Conservation (phyloP, 2,329 filamentous ascomycete species). For the Byssochlamys sp. region DNA sequence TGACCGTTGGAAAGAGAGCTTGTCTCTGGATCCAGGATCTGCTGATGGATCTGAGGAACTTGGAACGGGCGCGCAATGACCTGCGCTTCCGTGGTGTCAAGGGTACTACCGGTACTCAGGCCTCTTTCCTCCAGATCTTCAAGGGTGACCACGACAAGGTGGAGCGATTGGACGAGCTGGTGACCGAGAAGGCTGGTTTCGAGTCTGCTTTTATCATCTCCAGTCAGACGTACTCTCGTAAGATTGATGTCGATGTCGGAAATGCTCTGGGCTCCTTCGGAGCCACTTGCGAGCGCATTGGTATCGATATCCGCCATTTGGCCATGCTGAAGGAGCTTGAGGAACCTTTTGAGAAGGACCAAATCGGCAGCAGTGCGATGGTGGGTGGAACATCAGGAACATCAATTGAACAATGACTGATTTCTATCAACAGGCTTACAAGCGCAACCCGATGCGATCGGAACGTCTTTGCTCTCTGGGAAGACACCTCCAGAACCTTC, state of each 20-base stretch:
- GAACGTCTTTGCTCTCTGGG: constrained; percentile 53
- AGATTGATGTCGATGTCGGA: constrained; percentile 70
- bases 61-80: constrained; percentile 59
- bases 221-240: constrained; percentile 67
- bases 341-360: constrained; percentile 69
- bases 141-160: constrained; percentile 51
- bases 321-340: constrained; percentile 73
- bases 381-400: constrained; percentile 10
- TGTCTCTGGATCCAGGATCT: constrained; percentile 61
- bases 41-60: constrained; percentile 62
- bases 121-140: constrained; percentile 65
- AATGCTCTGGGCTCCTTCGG: constrained; percentile 74
- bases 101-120: constrained; percentile 68
- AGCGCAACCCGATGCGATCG: constrained; percentile 49
- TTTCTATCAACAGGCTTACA: constrained; percentile 49
- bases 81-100: constrained; percentile 67
- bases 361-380: constrained; percentile 62
- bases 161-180: constrained; percentile 52
- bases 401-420: constrained; percentile 17
- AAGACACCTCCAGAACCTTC: constrained; percentile 46
- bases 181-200: constrained; percentile 59
- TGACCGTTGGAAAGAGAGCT: constrained; percentile 51
- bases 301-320: constrained; percentile 63
- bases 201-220: constrained; percentile 53
- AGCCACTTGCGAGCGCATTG: constrained; percentile 67